Conservation (phyloP, 495 filamentous ascomycete species). For the Talaromyces trachyspermus region DNA sequence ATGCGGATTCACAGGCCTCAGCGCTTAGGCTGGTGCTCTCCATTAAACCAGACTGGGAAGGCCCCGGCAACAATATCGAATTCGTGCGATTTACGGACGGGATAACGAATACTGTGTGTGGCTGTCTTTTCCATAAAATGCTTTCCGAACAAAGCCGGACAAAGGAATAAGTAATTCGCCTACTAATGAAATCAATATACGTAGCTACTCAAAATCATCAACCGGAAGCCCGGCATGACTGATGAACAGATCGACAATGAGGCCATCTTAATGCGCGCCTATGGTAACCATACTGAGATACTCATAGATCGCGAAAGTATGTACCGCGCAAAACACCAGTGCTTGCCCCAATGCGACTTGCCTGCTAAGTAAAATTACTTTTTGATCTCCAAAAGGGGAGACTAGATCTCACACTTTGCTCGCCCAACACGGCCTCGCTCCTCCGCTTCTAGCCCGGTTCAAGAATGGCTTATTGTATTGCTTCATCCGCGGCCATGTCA, state of each 20-base stretch:
- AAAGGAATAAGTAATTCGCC: background rate
- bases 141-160: constrained; percentile 13
- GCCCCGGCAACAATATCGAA: constrained; percentile 66
- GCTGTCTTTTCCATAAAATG: background rate
- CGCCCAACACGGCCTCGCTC: constrained; percentile 72
- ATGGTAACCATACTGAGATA: constrained; percentile 88
- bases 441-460: constrained; percentile 83
- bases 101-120: constrained; percentile 85
- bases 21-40: constrained; percentile 72
- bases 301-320: constrained; percentile 94
- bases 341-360: constrained; percentile 8
- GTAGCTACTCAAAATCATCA: constrained; percentile 78
- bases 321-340: constrained; percentile 20
- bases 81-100: constrained; percentile 92
- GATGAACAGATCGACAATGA: constrained; percentile 75
- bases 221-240: constrained; percentile 67
- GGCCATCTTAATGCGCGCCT: constrained; percentile 85
- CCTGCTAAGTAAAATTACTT: constrained; percentile 11
- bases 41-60: constrained; percentile 77
- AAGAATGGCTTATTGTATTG: constrained; percentile 93
- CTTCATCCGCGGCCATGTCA: constrained; percentile 74
- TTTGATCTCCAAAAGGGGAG: constrained; percentile 47
- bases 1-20: constrained; percentile 64
- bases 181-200: constrained; percentile 6
- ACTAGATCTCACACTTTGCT: constrained; percentile 64